Evolutionary conservation across 2,329 filamentous ascomycete species (phyloP).

Genomic region (Epichloe elymi): DNA sequence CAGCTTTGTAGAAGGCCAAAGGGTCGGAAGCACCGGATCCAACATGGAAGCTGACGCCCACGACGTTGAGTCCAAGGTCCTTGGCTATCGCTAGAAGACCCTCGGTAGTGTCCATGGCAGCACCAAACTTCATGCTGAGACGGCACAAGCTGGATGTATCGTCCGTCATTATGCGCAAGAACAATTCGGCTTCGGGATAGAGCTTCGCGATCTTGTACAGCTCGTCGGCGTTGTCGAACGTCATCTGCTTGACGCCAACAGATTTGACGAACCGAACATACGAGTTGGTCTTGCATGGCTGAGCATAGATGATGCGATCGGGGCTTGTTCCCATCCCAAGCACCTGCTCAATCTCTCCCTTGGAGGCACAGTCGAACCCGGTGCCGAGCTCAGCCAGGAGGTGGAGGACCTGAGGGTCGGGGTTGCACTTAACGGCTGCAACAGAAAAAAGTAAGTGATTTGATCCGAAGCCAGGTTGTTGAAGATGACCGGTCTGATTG

Average conservation of each 20-base stretch:
- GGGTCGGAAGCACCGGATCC: constrained; percentile 93
- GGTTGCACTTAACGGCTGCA: constrained; percentile 95
- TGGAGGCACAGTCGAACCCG: constrained; percentile 97
- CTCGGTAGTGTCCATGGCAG: constrained; percentile 69
- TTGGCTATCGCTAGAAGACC: constrained; percentile 68
- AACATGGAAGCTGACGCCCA: constrained; percentile 95
- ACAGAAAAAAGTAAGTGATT: background rate
- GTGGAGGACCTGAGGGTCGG: constrained; percentile 75
- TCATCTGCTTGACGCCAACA: constrained; percentile 91
- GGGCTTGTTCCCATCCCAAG: constrained; percentile 72
- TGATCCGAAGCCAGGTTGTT: background rate
- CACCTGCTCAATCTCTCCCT: constrained; percentile 90
- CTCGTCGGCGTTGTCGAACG: constrained; percentile 96
- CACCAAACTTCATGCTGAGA: constrained; percentile 94
- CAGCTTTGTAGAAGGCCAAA: constrained; percentile 79
- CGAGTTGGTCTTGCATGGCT: constrained; percentile 98
- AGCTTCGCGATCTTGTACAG: constrained; percentile 94
- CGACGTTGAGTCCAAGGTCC: constrained; percentile 74
- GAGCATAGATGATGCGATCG: constrained; percentile 91
- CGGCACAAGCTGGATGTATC: constrained; percentile 91
- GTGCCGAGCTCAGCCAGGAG: constrained; percentile 80
- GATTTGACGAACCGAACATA: constrained; percentile 84
- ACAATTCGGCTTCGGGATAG: constrained; percentile 80
- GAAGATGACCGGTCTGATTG: background rate
- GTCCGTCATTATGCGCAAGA: constrained; percentile 88